Evolutionary conservation across 495 filamentous ascomycete species (phyloP).

Genomic region (Entonaema liquescens): DNA sequence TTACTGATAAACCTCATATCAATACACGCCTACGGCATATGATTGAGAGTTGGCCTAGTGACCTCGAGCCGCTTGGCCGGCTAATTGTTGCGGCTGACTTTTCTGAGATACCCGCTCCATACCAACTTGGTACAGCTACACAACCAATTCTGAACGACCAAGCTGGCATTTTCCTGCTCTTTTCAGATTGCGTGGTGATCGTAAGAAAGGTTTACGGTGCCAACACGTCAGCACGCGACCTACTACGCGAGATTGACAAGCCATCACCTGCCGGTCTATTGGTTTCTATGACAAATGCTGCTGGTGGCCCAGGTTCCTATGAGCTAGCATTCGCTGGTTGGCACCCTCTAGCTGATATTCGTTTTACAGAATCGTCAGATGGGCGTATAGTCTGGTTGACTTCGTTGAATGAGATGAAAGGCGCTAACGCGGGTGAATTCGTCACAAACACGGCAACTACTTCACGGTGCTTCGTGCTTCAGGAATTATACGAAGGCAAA

Average conservation of each 20-base stretch:
- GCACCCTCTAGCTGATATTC: constrained; percentile 72
- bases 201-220: constrained; percentile 70
- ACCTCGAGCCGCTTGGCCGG: constrained; percentile 76
- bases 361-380: constrained; percentile 79
- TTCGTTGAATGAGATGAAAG: constrained; percentile 65
- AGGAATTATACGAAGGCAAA: constrained; percentile 81
- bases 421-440: constrained; percentile 54
- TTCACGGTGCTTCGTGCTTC: constrained; percentile 69
- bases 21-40: constrained; percentile 76
- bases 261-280: constrained; percentile 67
- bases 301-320: constrained; percentile 57
- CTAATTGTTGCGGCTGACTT: constrained; percentile 87
- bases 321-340: constrained; percentile 80
- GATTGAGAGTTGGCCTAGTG: constrained; percentile 80
- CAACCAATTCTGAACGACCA: constrained; percentile 47
- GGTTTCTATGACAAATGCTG: constrained; percentile 63
- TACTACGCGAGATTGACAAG: constrained; percentile 85
- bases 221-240: constrained; percentile 74
- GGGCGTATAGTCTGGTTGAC: constrained; percentile 78
- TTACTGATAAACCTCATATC: constrained; percentile 72
- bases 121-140: constrained; percentile 49
- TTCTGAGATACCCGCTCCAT: constrained; percentile 79
- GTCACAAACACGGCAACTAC: constrained; percentile 60
- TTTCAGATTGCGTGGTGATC: constrained; percentile 81
- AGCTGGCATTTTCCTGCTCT: constrained; percentile 80